Conservation (phyloP, 176 grass and related monocot species). For the Aegilops sharonensis region DNA sequence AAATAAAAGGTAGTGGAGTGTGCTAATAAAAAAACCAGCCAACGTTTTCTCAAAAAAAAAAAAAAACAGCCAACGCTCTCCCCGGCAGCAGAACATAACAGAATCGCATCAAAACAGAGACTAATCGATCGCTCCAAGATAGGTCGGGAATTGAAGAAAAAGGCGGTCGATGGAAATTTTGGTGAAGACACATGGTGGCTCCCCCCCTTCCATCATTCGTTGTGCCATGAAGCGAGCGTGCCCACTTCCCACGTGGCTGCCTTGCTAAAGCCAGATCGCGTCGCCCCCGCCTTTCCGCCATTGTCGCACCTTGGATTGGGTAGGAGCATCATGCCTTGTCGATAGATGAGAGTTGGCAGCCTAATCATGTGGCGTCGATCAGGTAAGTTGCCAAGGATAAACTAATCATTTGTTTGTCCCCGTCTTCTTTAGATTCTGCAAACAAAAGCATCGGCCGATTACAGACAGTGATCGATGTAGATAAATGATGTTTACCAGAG, state of each 20-base stretch:
- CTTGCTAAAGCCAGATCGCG: conserved; percentile 17
- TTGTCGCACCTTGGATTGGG: conserved; percentile 6
- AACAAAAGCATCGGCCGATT: background rate
- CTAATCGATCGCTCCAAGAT: background rate
- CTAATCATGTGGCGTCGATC: background rate
- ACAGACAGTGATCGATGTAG: background rate
- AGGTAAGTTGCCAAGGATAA: background rate
- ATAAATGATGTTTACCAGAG: background rate
- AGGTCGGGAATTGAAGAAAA: conserved; percentile 2
- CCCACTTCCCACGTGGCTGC: conserved; percentile 44
- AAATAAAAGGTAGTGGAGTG: too few relatives aligned
- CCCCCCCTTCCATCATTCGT: background rate
- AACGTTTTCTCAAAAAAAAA: too few relatives aligned
- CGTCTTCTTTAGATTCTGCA: background rate
- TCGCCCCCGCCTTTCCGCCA: conserved; percentile 22
- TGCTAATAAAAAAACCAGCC: too few relatives aligned
- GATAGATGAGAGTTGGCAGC: too few relatives aligned
- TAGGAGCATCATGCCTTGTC: too few relatives aligned
- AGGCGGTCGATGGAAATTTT: background rate
- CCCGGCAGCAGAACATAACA: too few relatives aligned
- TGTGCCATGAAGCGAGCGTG: background rate
- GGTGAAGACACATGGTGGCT: conserved; percentile 18
- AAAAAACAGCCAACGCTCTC: too few relatives aligned
- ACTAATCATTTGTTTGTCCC: too few relatives aligned
- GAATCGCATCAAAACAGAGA: background rate